These are phyloP conservation scores for Entomortierella chlamydospora DNA, from an alignment of 192 early-diverging fungal species.

Conservation along the genomic window DNA sequence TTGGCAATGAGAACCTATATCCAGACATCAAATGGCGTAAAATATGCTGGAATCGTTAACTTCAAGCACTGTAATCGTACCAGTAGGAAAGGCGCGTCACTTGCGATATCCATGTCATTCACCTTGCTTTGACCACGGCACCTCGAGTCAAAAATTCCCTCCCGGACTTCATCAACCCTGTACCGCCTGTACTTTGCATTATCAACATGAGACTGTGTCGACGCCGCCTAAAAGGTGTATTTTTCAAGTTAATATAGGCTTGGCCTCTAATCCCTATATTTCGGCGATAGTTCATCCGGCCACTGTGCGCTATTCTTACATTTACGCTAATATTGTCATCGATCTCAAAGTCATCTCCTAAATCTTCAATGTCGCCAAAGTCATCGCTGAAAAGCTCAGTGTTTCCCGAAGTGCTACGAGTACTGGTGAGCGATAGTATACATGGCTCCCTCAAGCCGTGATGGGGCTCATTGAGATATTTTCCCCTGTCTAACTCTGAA, in stretches of 20 bases:
- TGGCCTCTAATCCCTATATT: too few relatives aligned
- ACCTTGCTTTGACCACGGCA: constrained; percentile 36
- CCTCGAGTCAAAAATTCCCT: constrained; percentile 7
- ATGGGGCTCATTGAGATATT: background rate
- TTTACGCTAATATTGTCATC: background rate
- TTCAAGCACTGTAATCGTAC: too few relatives aligned
- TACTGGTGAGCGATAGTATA: background rate
- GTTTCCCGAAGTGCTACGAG: too few relatives aligned
- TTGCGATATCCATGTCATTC: background rate
- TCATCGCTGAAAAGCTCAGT: constrained; percentile 6
- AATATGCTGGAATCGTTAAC: background rate
- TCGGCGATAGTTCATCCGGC: too few relatives aligned
- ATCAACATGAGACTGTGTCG: background rate
- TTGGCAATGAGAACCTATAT: constrained; percentile 13
- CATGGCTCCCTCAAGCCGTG: too few relatives aligned
- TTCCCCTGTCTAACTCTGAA: background rate
- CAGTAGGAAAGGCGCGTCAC: too few relatives aligned
- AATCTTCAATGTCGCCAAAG: constrained; percentile 33
- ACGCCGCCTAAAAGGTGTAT: background rate
- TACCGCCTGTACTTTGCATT: constrained; percentile 30
- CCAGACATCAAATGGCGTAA: too few relatives aligned
- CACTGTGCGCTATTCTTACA: background rate
- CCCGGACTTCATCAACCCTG: constrained; percentile 4
- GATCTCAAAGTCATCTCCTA: constrained; percentile 26
- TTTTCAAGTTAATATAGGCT: too few relatives aligned